Evolutionary conservation across 164 flowering plant genomes (phyloP).

Genomic region (Aristolochia contorta): DNA sequence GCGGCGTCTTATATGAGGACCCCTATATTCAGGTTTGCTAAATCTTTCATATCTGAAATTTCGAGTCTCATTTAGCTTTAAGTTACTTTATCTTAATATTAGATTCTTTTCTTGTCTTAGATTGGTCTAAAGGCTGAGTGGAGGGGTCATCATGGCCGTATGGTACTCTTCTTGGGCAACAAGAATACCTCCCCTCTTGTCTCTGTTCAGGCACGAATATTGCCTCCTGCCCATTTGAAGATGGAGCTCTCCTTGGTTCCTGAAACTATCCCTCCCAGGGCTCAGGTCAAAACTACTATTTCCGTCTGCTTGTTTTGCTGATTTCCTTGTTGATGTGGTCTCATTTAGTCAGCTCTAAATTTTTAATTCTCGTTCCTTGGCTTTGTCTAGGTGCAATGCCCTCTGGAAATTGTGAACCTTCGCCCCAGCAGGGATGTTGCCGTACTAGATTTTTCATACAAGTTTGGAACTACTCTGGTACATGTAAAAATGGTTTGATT

Average conservation of each 20-base stretch:
- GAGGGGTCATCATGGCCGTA: conserved; percentile 85
- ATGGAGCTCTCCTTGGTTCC: conserved; percentile 87
- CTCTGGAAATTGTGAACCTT: conserved; percentile 80
- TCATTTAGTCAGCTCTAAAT: not conserved
- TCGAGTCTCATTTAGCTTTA: not conserved
- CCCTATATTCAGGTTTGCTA: conserved; percentile 72
- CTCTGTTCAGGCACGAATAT: conserved; percentile 75
- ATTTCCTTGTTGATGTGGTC: not conserved
- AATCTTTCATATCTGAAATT: not conserved
- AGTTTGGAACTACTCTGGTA: conserved; percentile 64
- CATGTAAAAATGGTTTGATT: not conserved
- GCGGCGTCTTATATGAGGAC: conserved; percentile 95
- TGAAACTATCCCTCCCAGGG: conserved; percentile 94
- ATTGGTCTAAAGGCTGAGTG: conserved; percentile 97
- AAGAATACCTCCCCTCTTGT: conserved; percentile 77
- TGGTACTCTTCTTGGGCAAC: conserved; percentile 96
- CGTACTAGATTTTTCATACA: conserved; percentile 91
- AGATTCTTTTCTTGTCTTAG: conserved; percentile 22
- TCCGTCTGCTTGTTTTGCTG: not conserved
- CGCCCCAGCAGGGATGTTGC: conserved; percentile 96
- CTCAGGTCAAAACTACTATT: conserved; percentile 55
- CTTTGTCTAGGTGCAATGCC: conserved; percentile 72
- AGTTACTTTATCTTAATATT: not conserved
- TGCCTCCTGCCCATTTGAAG: conserved; percentile 85
- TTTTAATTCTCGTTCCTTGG: conserved; percentile 3